Percentiles rank a stretch among this genome's conserved stretches.
Conservation (phyloP, 2,329 filamentous ascomycete genomes). For the Colletotrichum shisoi region DNA sequence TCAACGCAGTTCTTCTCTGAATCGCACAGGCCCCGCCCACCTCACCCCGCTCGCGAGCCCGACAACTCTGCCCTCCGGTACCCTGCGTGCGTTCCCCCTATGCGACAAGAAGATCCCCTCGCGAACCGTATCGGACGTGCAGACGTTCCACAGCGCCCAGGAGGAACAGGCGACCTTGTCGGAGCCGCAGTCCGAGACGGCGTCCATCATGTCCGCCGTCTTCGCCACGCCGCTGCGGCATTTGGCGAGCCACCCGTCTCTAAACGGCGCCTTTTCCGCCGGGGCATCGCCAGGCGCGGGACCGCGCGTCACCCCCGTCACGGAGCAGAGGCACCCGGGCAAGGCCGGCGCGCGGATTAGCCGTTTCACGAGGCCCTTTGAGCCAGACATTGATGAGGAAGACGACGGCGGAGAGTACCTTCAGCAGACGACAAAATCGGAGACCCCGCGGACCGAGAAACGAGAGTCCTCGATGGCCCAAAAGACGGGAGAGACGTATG, state of each 20-base stretch:
- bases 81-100: constrained; percentile 6
- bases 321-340: constrained; percentile 34
- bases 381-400: constrained; percentile 30
- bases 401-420: constrained; percentile 18
- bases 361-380: constrained; percentile 32
- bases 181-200: constrained; percentile 25
- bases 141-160: neutral
- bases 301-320: constrained; percentile 10
- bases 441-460: constrained; percentile 16
- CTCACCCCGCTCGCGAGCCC: neutral
- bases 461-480: neutral
- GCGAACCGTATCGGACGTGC: constrained; percentile 11
- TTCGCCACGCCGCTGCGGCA: constrained; percentile 32
- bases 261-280: neutral
- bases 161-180: neutral
- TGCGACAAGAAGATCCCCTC: constrained; percentile 3
- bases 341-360: constrained; percentile 34
- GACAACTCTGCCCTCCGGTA: neutral
- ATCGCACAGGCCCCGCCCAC: neutral
- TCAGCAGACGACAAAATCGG: neutral
- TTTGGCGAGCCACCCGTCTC: constrained; percentile 29
- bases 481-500: neutral
- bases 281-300: neutral
- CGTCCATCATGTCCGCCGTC: constrained; percentile 33
- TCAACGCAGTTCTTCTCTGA: constrained; percentile 4